Evolutionary conservation across 371 early-diverging fungal genomes (phyloP).

Genomic region (Pancytospora epiphaga): DNA sequence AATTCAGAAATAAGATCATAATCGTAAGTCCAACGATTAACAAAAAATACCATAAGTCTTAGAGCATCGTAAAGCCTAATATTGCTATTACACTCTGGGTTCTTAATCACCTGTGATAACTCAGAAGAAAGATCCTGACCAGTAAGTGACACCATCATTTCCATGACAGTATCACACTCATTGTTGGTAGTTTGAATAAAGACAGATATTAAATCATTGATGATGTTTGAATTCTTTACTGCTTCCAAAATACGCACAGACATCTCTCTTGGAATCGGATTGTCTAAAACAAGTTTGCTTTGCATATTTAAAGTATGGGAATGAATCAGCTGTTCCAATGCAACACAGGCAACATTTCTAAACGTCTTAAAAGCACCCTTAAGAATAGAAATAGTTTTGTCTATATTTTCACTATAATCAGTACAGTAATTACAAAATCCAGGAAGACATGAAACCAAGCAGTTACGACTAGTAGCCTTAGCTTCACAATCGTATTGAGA

Average conservation of each 20-base stretch:
- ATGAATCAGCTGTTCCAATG: constrained; percentile 4
- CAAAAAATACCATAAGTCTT: constrained; percentile 16
- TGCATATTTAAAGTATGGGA: constrained; percentile 6
- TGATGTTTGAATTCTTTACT: neutral
- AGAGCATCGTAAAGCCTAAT: constrained; percentile 8
- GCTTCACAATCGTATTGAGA: neutral
- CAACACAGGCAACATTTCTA: neutral
- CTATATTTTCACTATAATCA: neutral
- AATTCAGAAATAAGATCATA: constrained; percentile 1
- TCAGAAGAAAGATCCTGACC: constrained; percentile 1
- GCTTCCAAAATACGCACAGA: constrained; percentile 2
- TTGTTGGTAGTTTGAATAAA: neutral
- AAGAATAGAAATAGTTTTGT: neutral
- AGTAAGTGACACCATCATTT: constrained; percentile 8
- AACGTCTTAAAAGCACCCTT: neutral
- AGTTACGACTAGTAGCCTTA: neutral
- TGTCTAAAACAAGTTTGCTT: neutral
- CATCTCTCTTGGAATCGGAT: constrained; percentile 6
- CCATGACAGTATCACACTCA: constrained; percentile 9
- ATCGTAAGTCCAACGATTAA: constrained; percentile 3
- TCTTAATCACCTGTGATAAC: neutral
- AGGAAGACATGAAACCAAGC: constrained; percentile 3
- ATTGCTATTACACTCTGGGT: neutral
- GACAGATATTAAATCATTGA: neutral
- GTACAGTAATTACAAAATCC: constrained; percentile 13